Base-by-base conservation (phyloP, 2,329 filamentous ascomycete species). In the Trichoderma arundinaceum region DNA sequence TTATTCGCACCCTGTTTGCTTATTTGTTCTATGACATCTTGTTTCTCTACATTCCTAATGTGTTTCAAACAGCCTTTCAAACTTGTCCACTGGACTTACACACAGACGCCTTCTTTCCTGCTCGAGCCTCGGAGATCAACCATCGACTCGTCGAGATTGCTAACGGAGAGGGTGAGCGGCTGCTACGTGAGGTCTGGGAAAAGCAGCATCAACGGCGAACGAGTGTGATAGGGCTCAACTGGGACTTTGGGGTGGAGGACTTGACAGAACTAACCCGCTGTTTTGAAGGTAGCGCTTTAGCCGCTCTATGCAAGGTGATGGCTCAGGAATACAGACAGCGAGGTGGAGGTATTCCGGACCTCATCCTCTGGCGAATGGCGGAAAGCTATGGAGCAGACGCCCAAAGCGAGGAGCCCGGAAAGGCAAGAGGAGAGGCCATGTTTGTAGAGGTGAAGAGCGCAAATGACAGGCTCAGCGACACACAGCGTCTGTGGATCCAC, bases 401-500 rank as follows among this genome's bases (percentile, higher is more conserved):
- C 28, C 39, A 57, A 28, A 65, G 69, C 70, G 65, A 69, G 70
- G 63, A 69, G 52, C 68, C 76, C 67, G 67, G 69, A 72, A 74
- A 74, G 70, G 80, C 79, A 63, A 81, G 74, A 65, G 81, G 82
- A 44, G 85, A 90, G 74, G 88, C 91, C 69, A 89, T 92, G 84
- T 94, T 95, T 76, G 84, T 84, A 4, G 90, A 92, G 77, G 90
- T 93, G 65, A 93, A 94, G 81, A 92, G 88, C 70, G 89, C 88
- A 75, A 97, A 97, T 77, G 95, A 99, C 82, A 88, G 93, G 44
- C 81, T 99, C 73, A 98, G 94, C 77, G 95, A 99, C 81, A 96
- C 94, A 17, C 95, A 99, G 80, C 83, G 95, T 71, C 84, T 99
- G 70, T 99, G 95, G 95, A 97, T 98, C 72, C 92, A 98, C 81